phyloP scores from a whole-genome alignment of 176 grass and related monocot species.

The Cenchrus americanus region DNA sequence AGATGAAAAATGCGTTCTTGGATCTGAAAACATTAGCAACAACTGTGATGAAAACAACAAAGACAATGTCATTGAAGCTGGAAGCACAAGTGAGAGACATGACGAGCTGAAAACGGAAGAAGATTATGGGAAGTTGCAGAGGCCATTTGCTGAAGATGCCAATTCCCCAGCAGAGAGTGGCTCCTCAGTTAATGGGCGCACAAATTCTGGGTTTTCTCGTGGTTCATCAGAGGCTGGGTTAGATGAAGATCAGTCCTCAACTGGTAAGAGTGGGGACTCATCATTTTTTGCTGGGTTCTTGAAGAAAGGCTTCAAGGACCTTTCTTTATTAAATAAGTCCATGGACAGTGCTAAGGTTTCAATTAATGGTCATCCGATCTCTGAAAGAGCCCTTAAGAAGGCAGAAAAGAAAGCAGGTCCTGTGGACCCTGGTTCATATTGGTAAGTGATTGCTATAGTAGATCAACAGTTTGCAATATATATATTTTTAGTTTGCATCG shows the following conservation, averaged over 20 bases:
- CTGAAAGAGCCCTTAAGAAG: slow-evolving; percentile 81
- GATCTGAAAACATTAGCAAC: slow-evolving; percentile 24
- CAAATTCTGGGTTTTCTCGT: slow-evolving; percentile 71
- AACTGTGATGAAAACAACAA: slow-evolving; percentile 22
- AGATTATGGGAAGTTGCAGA: slow-evolving; percentile 32
- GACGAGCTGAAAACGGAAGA: slow-evolving; percentile 42
- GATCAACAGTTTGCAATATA: neutral
- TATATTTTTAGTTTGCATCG: slow-evolving; percentile 24
- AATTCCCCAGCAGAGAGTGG: slow-evolving; percentile 54
- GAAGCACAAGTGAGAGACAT: slow-evolving; percentile 41
- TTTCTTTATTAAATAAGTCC: slow-evolving; percentile 70
- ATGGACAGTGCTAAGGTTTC: slow-evolving; percentile 72
- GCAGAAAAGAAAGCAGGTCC: slow-evolving; percentile 94
- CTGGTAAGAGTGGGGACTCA: slow-evolving; percentile 70
- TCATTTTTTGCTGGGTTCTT: slow-evolving; percentile 84
- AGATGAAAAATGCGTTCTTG: slow-evolving; percentile 18
- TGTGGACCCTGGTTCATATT: slow-evolving; percentile 86
- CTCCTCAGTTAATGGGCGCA: slow-evolving; percentile 61
- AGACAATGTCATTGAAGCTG: slow-evolving; percentile 39
- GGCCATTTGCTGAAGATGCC: slow-evolving; percentile 45
- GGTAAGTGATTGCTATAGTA: slow-evolving; percentile 57
- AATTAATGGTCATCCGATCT: slow-evolving; percentile 90
- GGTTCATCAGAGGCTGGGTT: slow-evolving; percentile 62
- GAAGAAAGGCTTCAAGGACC: slow-evolving; percentile 77
- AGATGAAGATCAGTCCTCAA: slow-evolving; percentile 70